Base-by-base conservation (phyloP, 768 basidiomycete genomes). In the Coprinopsis cinerea region DNA sequence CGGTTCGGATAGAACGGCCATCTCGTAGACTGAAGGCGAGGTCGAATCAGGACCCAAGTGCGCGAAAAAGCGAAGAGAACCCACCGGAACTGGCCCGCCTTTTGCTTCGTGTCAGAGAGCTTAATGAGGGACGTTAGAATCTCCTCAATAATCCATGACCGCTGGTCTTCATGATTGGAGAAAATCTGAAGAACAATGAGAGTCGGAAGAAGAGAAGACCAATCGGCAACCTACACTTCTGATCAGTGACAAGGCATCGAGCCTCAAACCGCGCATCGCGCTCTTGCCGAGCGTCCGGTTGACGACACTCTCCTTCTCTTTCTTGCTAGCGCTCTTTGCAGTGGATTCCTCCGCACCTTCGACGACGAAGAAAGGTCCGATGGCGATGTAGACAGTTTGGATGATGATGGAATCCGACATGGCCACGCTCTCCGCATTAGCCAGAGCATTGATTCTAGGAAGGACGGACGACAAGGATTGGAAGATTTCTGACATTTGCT, bases 101-200 rank as follows among this genome's bases (percentile, higher is more conserved):
- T 87, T 66, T 91, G 90, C 63, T 92, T 96, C 17, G 83, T 81
- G 59, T 92, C 89, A 2, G 91, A 88, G 20, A 94, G 73, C 65
- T 92, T 94, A 57, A 88, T 93, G 47, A 98, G 69, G 0, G 92
- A 94, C 7, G 82, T 79, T 23, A 99, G 61, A 27, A 98, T 94
- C 65, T 98, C 96, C 62, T 98, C 94, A n/a, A 98, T 86, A 54
- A 98, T 95, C 93, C 93, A 96, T 0, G 85, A 82, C 7, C 96
- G 73, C 64, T 99, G 96, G 36, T 85, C 86, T 55, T 89, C 83
- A 60, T 97, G 84, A 54, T 85, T 88, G 11, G 90, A 89, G 58
- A 96, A 98, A 26, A 94, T 85, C 94, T 96, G 43, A 20, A 27
- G 37, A 34, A 53, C 3, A 22, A 48, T 49, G 32, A 46, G n/a